phyloP scores from a whole-genome alignment of 2,329 filamentous ascomycete genomes.

The Diaporthe sp. region DNA sequence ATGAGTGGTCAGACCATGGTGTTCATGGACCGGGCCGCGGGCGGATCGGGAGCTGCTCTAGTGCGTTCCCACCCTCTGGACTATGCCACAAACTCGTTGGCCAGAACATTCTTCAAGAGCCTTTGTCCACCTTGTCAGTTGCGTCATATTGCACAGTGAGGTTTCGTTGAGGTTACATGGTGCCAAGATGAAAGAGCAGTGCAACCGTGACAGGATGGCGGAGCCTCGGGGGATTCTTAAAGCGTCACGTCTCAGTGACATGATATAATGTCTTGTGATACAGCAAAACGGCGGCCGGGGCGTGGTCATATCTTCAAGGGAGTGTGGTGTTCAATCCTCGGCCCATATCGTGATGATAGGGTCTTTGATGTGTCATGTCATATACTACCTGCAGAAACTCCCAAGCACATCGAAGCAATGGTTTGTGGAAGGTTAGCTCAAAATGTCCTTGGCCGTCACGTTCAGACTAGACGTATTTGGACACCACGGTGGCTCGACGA shows the following conservation, averaged over 20 bases:
- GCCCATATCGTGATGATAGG: not conserved
- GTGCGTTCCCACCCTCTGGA: not conserved
- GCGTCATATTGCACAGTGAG: not conserved
- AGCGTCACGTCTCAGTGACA: not conserved
- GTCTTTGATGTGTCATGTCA: not conserved
- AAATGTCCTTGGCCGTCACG: not conserved
- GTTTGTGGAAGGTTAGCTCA: not conserved
- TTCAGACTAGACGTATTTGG: not conserved
- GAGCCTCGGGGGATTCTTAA: not conserved
- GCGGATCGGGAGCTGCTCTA: not conserved
- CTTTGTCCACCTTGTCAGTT: not conserved
- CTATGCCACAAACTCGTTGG: not conserved
- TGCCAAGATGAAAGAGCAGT: not conserved
- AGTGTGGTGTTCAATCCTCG: not conserved
- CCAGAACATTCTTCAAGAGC: not conserved
- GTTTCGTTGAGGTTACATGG: not conserved
- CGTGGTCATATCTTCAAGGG: not conserved
- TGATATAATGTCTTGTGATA: conserved; percentile 1
- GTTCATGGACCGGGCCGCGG: not conserved
- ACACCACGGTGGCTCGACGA: not conserved
- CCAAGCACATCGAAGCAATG: not conserved
- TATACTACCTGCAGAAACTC: not conserved
- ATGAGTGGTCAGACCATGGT: not conserved
- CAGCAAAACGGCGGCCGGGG: not conserved
- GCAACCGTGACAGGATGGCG: not conserved